phyloP scores from a whole-genome alignment of 352 stramenopile species.

The Thalassiosira livingstoniorum region DNA sequence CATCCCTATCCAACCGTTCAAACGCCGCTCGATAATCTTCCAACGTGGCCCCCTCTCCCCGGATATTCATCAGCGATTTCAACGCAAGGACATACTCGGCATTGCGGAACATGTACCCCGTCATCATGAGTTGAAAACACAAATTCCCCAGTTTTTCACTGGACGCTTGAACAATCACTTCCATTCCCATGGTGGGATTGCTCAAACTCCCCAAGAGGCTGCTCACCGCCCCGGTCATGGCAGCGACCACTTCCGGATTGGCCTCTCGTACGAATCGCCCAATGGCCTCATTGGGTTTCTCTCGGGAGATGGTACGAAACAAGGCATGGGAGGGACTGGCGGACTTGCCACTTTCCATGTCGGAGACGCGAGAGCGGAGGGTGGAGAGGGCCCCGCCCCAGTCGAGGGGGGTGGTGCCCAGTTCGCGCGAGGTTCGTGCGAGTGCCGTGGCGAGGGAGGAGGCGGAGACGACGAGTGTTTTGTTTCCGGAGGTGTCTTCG shows the following conservation, averaged over 20 bases:
- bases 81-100: constrained; percentile 86
- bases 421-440: constrained; percentile 34
- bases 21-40: constrained; percentile 84
- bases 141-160: constrained; percentile 83
- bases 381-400: constrained; percentile 79
- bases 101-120: constrained; percentile 87
- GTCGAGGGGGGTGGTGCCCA: constrained; percentile 64
- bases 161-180: constrained; percentile 75
- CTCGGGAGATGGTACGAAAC: constrained; percentile 72
- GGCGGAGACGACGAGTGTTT: not conserved
- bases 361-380: constrained; percentile 67
- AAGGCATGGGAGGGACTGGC: constrained; percentile 71
- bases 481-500: not conserved
- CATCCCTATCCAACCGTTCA: constrained; percentile 78
- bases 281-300: constrained; percentile 80
- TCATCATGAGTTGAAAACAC: constrained; percentile 87
- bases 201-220: constrained; percentile 77
- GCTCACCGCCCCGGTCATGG: constrained; percentile 77
- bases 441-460: constrained; percentile 35
- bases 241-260: constrained; percentile 79
- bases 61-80: constrained; percentile 81
- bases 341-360: constrained; percentile 72
- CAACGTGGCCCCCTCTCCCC: constrained; percentile 58
- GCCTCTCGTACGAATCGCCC: constrained; percentile 74
- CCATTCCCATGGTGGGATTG: constrained; percentile 77